Base-by-base conservation (phyloP, 2,329 filamentous ascomycete genomes). In the Cyphellophora europaea region DNA sequence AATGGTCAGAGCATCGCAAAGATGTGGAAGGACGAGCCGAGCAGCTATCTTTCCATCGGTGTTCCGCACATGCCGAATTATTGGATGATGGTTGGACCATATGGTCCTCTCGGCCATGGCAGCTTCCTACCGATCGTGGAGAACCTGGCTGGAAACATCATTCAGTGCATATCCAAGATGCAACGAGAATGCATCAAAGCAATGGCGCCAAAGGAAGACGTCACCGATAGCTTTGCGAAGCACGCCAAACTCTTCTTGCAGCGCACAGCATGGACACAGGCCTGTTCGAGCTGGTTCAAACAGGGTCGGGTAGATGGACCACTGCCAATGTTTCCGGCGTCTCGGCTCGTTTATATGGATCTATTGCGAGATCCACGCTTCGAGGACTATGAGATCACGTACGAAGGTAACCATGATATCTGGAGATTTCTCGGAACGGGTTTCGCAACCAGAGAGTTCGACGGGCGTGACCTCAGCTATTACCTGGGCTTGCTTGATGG, bases 391-490 rank as follows among this genome's bases (percentile, higher is more conserved):
- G 53, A 61, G 25, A 58, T 63, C 17, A 50, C 54, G 41, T 56
- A 59, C 38, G 53, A 52, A 49, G 52, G 57, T 43, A 49, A 49
- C 15, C 63, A 63, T 41, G 30, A 49, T 13, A 64, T 61, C 45
- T 53, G 53, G 1, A n/a, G n/a, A n/a, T 64, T 59, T 30, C 33
- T 65, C 46, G 61, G 61, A 1, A 63, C 61, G 48, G 60, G 64
- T 2, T 67, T 67, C 35, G 25, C 33, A 1, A 55, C 61, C 40
- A 49, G 50, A 12, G 63, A 67, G 49, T 56, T 56, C 48, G 62
- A 67, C 50, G 63, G 62, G n/a, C 54, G 62, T 35, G 63, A 66
- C 49, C 56, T 66, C 14, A 66, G 62, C 25, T 53, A 62, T 44
- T 67, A 67, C 51, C 39, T 67, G 27, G 63, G 62, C 1, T 45